Evolutionary conservation across 1,139 yeast species (phyloP).

Genomic region (Zhuliangozyma parablackwelliae): DNA sequence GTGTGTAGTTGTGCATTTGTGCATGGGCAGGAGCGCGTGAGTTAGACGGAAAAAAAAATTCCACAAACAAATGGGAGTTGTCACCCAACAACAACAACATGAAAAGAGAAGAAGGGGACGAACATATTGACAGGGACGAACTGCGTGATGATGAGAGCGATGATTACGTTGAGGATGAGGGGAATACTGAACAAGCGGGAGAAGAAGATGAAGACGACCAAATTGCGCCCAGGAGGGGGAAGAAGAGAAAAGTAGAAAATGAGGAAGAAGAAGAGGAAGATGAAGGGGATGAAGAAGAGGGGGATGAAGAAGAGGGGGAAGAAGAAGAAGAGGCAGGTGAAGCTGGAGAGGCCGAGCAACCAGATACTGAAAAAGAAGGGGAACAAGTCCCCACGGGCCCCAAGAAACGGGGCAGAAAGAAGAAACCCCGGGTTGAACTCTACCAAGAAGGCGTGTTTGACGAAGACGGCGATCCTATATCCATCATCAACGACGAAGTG

Average conservation of each 20-base stretch:
- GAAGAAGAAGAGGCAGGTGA: conserved; percentile 17
- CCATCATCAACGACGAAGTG: conserved; percentile 73
- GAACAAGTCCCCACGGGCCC: conserved; percentile 16
- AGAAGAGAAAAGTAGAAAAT: conserved; percentile 9
- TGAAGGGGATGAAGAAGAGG: conserved; percentile 16
- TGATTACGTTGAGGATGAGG: conserved; percentile 12
- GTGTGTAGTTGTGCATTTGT: too few species aligned
- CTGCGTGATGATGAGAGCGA: conserved; percentile 18
- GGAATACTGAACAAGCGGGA: conserved; percentile 14
- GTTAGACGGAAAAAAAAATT: too few species aligned
- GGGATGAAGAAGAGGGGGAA: conserved; percentile 16
- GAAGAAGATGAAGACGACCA: conserved; percentile 17
- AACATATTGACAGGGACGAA: conserved; percentile 20
- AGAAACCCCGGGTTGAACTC: conserved; percentile 27
- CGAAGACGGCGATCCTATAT: conserved; percentile 49
- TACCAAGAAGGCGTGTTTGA: conserved; percentile 42
- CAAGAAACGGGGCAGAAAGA: conserved; percentile 46
- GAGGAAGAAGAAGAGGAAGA: conserved; percentile 13
- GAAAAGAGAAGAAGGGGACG: conserved; percentile 16
- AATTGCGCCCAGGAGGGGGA: conserved; percentile 9
- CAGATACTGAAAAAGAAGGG: conserved; percentile 19
- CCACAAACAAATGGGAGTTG: too few species aligned
- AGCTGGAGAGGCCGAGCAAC: conserved; percentile 20
- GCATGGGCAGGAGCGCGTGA: too few species aligned
- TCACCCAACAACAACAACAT: too few species aligned